A percentile compares a stretch with the other conserved stretches of the same genome.
These are phyloP conservation scores for Globisporangium takayamanum DNA, from an alignment of 352 stramenopile genomes.

Conservation along the genomic window DNA sequence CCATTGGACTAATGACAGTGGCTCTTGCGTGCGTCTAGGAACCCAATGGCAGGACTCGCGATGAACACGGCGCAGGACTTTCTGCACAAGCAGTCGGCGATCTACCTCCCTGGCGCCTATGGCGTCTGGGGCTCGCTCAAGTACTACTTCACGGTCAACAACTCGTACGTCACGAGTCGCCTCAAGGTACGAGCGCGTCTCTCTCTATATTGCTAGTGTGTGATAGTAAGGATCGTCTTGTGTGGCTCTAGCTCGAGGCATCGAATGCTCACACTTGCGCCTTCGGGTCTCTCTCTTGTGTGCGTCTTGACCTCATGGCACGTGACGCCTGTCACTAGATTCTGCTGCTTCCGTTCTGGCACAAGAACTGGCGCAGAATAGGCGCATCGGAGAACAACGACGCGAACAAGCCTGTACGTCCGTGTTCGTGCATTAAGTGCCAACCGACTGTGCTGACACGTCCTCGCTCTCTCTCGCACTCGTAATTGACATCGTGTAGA, in stretches of 20 bases:
- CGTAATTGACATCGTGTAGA: slow-evolving; percentile 23
- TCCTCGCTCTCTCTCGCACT: not conserved
- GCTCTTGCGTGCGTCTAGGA: slow-evolving; percentile 24
- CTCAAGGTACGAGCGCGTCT: slow-evolving; percentile 48
- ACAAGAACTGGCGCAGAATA: slow-evolving; percentile 84
- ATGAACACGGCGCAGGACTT: slow-evolving; percentile 85
- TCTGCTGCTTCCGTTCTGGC: slow-evolving; percentile 79
- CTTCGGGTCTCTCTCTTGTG: not conserved
- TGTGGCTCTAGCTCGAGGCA: not conserved
- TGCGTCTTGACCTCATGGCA: not conserved
- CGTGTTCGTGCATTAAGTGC: not conserved
- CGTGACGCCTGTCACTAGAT: slow-evolving; percentile 29
- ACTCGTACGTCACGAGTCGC: slow-evolving; percentile 84
- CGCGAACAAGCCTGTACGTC: slow-evolving; percentile 47
- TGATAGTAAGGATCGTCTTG: not conserved
- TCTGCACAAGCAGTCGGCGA: slow-evolving; percentile 73
- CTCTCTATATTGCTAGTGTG: slow-evolving; percentile 1
- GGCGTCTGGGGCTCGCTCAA: slow-evolving; percentile 77
- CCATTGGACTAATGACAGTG: not conserved
- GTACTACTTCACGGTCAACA: slow-evolving; percentile 89
- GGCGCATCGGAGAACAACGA: slow-evolving; percentile 43
- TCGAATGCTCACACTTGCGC: not conserved
- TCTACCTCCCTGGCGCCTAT: slow-evolving; percentile 76
- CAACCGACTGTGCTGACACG: not conserved
- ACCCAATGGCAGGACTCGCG: slow-evolving; percentile 77